Base-by-base conservation (phyloP, 2,329 filamentous ascomycete species). In the Colletotrichum ledebouriae region DNA sequence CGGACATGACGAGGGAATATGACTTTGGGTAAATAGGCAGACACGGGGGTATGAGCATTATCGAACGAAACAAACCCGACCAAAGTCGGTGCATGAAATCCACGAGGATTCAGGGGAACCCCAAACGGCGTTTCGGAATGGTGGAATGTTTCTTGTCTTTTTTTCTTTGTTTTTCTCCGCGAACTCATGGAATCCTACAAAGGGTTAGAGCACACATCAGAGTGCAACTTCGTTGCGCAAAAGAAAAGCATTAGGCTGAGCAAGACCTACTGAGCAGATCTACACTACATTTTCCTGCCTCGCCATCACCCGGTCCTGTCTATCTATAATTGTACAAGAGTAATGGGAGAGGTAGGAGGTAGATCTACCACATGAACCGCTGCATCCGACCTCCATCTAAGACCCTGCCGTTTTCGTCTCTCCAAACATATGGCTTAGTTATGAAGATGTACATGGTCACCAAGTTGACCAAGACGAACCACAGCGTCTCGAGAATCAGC, bases 341-440 rank as follows among this genome's bases (percentile, higher is more conserved):
- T 15, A 7, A 6, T 4, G 17, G 5, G 29, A 2, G 6, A 29
- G 20, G 11, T n/a, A 6, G 4, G 12, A 4, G 1, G 3, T 1
- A 5, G 11, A 2, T 59, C 75, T 79, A 94, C 92, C 92, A 97
- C 89, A 97, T 92, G 76, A 97, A 97, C 60, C 93, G 85, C 82
- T 96, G 93, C 68, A 88, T 77, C 17, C 81, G 82, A 3, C 88
- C 89, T 0, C 75, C 81, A 52, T 90, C 87, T 37, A 87, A 81
- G 3, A 87, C 52, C 6, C 74, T 78, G 9, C 87, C 87, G 29
- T 86, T 82, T 59, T 83, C 82, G 1, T 81, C 78, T 72, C 76
- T 78, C 92, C 93, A 96, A 63, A 84, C 78, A 71, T 93, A 96
- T 0, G 89, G 89, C 73, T 84, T 84, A 63, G 83, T 83, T 60